These are phyloP conservation scores for Emericellopsis terricola DNA, from an alignment of 495 filamentous ascomycete species.

Conservation along the genomic window DNA sequence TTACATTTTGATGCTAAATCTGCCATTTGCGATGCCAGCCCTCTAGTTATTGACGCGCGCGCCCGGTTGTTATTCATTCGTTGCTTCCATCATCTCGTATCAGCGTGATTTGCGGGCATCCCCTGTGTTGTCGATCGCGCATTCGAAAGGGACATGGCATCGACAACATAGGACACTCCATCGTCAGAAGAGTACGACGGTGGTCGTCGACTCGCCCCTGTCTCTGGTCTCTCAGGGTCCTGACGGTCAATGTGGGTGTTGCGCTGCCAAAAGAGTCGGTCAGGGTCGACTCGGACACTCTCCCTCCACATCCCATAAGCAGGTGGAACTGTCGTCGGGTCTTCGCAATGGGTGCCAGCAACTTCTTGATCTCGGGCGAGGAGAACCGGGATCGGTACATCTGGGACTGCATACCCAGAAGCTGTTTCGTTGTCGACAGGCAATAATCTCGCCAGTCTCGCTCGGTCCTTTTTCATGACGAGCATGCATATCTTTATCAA, in stretches of 20 bases:
- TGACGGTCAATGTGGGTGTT: slow-evolving; percentile 18
- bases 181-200: slow-evolving; percentile 59
- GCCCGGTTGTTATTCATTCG: too few relatives aligned
- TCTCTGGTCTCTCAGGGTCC: slow-evolving; percentile 5
- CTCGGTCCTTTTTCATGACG: slow-evolving; percentile 15
- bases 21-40: too few relatives aligned
- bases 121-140: slow-evolving; percentile 17
- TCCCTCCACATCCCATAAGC: slow-evolving; percentile 78
- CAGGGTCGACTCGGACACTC: slow-evolving; percentile 67
- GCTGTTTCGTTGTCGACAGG: slow-evolving; percentile 25
- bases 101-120: too few relatives aligned
- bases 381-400: slow-evolving; percentile 41
- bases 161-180: slow-evolving; percentile 48
- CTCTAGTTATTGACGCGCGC: too few relatives aligned
- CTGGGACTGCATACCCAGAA: slow-evolving; percentile 40
- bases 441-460: slow-evolving; percentile 9
- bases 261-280: slow-evolving; percentile 63
- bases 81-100: too few relatives aligned
- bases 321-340: slow-evolving; percentile 48
- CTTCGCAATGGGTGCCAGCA: slow-evolving; percentile 29
- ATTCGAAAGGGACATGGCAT: slow-evolving; percentile 37
- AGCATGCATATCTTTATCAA: slow-evolving; percentile 56
- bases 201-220: slow-evolving; percentile 24
- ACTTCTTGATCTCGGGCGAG: slow-evolving; percentile 45
- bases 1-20: too few relatives aligned